Percentiles rank a stretch among this genome's conserved stretches.
phyloP scores from a whole-genome alignment of 75 land plant species.

The Sequoia sempervirens region DNA sequence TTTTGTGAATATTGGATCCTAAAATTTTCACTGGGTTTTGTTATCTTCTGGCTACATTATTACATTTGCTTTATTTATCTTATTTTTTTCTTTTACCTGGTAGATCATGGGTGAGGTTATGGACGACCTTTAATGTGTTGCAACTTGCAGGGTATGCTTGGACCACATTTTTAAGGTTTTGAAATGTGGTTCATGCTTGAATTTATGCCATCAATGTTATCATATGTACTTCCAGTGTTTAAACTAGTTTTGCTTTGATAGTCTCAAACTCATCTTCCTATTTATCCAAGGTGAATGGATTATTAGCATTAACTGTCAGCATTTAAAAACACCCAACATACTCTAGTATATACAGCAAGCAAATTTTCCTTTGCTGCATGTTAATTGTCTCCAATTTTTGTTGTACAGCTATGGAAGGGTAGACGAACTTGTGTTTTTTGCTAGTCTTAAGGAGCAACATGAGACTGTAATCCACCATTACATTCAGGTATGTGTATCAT shows the following conservation, averaged over 20 bases:
- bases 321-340: neutral
- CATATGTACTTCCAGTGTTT: neutral
- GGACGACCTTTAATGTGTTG: neutral
- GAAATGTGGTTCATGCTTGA: neutral
- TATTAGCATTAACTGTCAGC: neutral
- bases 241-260: neutral
- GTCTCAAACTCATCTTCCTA: neutral
- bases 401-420: constrained; percentile 87
- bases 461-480: constrained; percentile 93
- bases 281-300: neutral
- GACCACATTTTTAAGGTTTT: neutral
- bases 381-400: neutral
- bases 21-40: neutral
- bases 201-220: neutral
- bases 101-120: neutral
- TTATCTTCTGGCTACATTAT: neutral
- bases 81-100: neutral
- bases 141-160: neutral
- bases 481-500: constrained; percentile 63
- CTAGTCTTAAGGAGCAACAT: constrained; percentile 84
- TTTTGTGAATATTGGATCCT: neutral
- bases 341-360: neutral
- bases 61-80: neutral
- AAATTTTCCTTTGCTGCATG: neutral
- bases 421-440: constrained; percentile 94